phyloP scores from a whole-genome alignment of 2,329 filamentous ascomycete species.

The Colletotrichum echinochloae region DNA sequence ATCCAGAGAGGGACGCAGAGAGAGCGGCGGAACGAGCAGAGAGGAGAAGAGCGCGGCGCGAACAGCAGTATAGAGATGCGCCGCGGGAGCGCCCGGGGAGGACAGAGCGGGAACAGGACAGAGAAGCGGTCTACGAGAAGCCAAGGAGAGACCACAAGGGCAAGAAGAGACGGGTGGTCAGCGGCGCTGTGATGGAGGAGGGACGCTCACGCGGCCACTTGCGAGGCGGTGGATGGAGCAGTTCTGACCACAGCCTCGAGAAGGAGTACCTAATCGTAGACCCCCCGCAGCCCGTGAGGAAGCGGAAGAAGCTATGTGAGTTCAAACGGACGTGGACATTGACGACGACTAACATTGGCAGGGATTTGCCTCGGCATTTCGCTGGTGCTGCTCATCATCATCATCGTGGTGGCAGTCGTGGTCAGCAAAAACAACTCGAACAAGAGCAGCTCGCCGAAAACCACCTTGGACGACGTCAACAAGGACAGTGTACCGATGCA shows the following conservation, averaged over 20 bases:
- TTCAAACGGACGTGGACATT: conserved; percentile 48
- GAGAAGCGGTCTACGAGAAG: conserved; percentile 46
- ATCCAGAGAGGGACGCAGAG: conserved; percentile 47
- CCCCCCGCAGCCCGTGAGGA: conserved; percentile 57
- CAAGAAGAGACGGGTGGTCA: conserved; percentile 73
- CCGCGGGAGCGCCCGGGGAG: conserved; percentile 24
- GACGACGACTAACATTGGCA: conserved; percentile 44
- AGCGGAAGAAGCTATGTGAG: conserved; percentile 72
- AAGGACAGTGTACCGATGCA: conserved; percentile 70
- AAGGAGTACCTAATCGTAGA: conserved; percentile 62
- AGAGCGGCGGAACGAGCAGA: conserved; percentile 48
- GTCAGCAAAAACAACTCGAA: conserved; percentile 70
- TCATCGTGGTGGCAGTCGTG: conserved; percentile 75
- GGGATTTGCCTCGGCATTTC: conserved; percentile 68
- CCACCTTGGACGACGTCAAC: conserved; percentile 62
- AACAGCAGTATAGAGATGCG: conserved; percentile 39
- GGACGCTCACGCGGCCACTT: conserved; percentile 58
- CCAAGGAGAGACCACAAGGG: conserved; percentile 53
- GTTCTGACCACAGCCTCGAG: conserved; percentile 59
- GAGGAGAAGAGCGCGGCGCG: conserved; percentile 41
- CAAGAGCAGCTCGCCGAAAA: conserved; percentile 47
- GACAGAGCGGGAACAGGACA: conserved; percentile 45
- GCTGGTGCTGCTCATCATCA: conserved; percentile 70
- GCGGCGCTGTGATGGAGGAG: conserved; percentile 77
- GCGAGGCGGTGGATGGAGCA: conserved; percentile 59